phyloP scores from a whole-genome alignment of 768 basidiomycete species.

The Artomyces pyxidatus region DNA sequence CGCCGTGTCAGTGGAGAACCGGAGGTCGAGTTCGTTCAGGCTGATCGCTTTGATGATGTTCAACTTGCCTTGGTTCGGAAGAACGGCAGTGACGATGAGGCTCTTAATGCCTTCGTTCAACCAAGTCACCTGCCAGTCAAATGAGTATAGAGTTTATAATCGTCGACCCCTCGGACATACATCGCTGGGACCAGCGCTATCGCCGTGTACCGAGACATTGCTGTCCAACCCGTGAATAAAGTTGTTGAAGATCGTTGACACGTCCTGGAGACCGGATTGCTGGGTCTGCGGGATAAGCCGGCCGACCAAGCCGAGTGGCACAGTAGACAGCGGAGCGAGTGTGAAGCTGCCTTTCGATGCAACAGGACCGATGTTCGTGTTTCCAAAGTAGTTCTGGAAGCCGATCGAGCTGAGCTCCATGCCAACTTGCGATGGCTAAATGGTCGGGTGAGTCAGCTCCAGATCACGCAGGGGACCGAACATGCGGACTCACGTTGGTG shows the following conservation, averaged over 20 bases:
- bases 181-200: slow-evolving; percentile 46
- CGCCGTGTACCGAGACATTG: slow-evolving; percentile 48
- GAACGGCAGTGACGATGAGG: slow-evolving; percentile 46
- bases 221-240: slow-evolving; percentile 64
- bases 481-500: slow-evolving; percentile 40
- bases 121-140: slow-evolving; percentile 49
- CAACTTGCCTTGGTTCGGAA: slow-evolving; percentile 56
- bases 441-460: slow-evolving; percentile 9
- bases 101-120: slow-evolving; percentile 62
- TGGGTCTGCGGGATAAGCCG: slow-evolving; percentile 56
- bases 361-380: slow-evolving; percentile 52
- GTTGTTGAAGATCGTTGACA: slow-evolving; percentile 63
- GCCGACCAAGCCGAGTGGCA: slow-evolving; percentile 47
- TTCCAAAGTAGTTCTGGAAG: slow-evolving; percentile 50
- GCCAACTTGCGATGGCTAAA: slow-evolving; percentile 68
- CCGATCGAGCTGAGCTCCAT: slow-evolving; percentile 52
- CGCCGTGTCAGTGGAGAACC: slow-evolving; percentile 50
- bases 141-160: neutral
- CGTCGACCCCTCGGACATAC: slow-evolving; percentile 26
- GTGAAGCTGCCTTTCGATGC: slow-evolving; percentile 40
- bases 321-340: slow-evolving; percentile 45
- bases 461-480: neutral
- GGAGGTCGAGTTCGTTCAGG: slow-evolving; percentile 49
- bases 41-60: slow-evolving; percentile 57
- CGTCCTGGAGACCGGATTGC: slow-evolving; percentile 41